Percentiles rank a stretch among this genome's conserved stretches.
These are phyloP conservation scores for Ogataea wickerhamii DNA, from an alignment of 805 yeast genomes.

Conservation along the genomic window DNA sequence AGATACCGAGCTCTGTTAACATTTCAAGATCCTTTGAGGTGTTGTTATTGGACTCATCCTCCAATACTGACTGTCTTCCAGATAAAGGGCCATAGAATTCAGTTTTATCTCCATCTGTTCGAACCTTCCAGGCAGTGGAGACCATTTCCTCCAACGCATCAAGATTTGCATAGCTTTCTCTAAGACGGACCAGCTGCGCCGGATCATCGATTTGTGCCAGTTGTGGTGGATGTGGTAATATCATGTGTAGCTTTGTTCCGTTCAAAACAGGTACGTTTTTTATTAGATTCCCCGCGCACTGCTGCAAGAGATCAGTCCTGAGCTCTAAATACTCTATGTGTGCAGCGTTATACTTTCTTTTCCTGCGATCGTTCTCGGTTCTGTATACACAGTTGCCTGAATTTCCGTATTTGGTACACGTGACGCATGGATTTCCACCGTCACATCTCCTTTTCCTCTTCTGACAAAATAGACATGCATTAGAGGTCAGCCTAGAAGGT, in stretches of 20 bases:
- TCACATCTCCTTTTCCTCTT: slow-evolving; percentile 26
- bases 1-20: not conserved
- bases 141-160: slow-evolving; percentile 32
- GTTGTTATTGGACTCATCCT: slow-evolving; percentile 15
- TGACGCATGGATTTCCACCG: slow-evolving; percentile 24
- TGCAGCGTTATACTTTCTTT: slow-evolving; percentile 24
- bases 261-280: not conserved
- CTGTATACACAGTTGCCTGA: not conserved
- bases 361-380: slow-evolving; percentile 6
- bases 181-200: slow-evolving; percentile 1
- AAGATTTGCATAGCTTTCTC: slow-evolving; percentile 19
- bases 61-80: slow-evolving; percentile 30
- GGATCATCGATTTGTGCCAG: slow-evolving; percentile 4
- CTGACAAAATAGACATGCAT: slow-evolving; percentile 9
- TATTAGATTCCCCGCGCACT: slow-evolving; percentile 16
- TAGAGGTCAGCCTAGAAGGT: slow-evolving; percentile 4
- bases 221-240: not conserved
- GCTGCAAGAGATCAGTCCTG: slow-evolving; percentile 8
- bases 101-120: slow-evolving; percentile 27
- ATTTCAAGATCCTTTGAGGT: not conserved
- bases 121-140: slow-evolving; percentile 34
- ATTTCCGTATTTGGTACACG: slow-evolving; percentile 16
- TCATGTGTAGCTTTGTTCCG: not conserved
- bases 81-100: slow-evolving; percentile 36
- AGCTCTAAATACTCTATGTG: slow-evolving; percentile 9